Evolutionary conservation across 305 asterid species (phyloP).

Genomic region (Solanum hybrid): DNA sequence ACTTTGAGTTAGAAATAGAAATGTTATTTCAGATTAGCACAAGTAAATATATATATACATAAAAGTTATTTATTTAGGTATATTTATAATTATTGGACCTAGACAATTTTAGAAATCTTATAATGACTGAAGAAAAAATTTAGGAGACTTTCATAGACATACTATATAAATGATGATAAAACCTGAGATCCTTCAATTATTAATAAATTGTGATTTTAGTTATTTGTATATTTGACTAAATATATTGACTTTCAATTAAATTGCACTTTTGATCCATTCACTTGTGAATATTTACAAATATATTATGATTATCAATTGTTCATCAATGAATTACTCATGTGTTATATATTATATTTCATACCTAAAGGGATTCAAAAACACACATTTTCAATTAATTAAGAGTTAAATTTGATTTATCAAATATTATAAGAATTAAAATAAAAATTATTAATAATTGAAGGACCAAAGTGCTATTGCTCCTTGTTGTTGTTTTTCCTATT

Average conservation of each 20-base stretch:
- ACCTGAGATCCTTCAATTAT: neutral
- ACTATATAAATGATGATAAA: neutral
- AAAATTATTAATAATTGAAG: neutral
- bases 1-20: neutral
- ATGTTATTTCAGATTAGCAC: neutral
- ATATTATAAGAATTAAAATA: neutral
- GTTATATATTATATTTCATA: neutral
- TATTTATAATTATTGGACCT: neutral
- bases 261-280: neutral
- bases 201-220: neutral
- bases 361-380: neutral
- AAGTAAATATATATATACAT: neutral
- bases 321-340: neutral
- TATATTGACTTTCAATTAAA: neutral
- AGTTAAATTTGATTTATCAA: neutral
- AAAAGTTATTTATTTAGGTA: neutral
- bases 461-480: neutral
- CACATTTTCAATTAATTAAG: neutral
- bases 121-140: neutral
- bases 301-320: neutral
- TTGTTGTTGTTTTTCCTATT: neutral
- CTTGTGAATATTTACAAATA: neutral
- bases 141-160: neutral
- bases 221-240: neutral
- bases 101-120: neutral